A percentile compares a stretch with the other conserved stretches of the same genome.
phyloP scores from a whole-genome alignment of 495 filamentous ascomycete genomes.

The Glarea lozoyensis region DNA sequence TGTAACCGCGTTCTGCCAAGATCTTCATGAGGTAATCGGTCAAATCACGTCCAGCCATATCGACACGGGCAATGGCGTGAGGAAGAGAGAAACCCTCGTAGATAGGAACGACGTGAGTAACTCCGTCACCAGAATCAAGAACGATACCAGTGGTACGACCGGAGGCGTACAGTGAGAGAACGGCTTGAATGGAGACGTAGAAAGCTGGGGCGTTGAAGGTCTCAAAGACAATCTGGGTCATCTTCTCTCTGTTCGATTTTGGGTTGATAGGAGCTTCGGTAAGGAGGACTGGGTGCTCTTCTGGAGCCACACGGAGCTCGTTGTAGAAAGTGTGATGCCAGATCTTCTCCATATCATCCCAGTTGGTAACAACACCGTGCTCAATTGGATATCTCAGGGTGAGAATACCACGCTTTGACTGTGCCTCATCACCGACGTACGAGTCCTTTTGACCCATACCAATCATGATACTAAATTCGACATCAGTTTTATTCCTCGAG shows the following conservation, averaged over 20 bases:
- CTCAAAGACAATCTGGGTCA: slow-evolving; percentile 99
- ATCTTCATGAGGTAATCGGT: slow-evolving; percentile 99
- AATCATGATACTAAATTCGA: slow-evolving; percentile 86
- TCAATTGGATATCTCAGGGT: slow-evolving; percentile 99
- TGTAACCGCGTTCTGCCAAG: slow-evolving; percentile 95
- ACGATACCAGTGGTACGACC: slow-evolving; percentile 99
- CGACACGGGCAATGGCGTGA: slow-evolving; percentile 98
- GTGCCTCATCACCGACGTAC: slow-evolving; percentile 98
- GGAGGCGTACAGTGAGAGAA: slow-evolving; percentile 97
- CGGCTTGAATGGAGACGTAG: slow-evolving; percentile 99
- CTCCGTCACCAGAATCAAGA: slow-evolving; percentile 98
- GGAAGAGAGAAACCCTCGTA: slow-evolving; percentile 99
- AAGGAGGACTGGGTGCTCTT: slow-evolving; percentile 99
- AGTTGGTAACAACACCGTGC: slow-evolving; percentile 99
- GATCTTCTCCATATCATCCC: slow-evolving; percentile 99
- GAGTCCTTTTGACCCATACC: slow-evolving; percentile 99
- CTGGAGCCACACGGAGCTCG: slow-evolving; percentile 97
- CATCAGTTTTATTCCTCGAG: slow-evolving; percentile 16
- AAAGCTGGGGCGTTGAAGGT: slow-evolving; percentile 99
- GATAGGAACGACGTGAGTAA: slow-evolving; percentile 99
- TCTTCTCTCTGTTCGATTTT: slow-evolving; percentile 99
- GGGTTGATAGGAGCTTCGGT: slow-evolving; percentile 99
- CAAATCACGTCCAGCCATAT: slow-evolving; percentile 99
- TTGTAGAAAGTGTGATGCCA: slow-evolving; percentile 99
- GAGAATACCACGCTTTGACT: slow-evolving; percentile 99